Evolutionary conservation across 345 rosid species (phyloP), one percentile per base, ranked within the genome.

Genomic region (Combretum micranthum): DNA sequence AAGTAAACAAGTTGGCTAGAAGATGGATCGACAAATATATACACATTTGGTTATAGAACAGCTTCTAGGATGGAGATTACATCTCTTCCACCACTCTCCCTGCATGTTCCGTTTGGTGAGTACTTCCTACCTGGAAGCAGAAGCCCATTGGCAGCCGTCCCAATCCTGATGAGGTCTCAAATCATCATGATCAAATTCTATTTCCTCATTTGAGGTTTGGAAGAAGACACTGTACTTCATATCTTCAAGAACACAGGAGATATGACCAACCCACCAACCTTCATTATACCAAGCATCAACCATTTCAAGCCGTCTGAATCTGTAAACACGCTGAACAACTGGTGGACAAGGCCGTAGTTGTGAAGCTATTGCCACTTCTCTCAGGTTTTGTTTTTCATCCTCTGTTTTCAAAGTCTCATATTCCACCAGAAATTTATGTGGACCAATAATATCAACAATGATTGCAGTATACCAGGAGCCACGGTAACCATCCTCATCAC

Each of bases 231-330:
- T 59, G 50, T 80, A 75, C 54, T 57, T 72, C 21, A 53, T 51
- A 44, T 48, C 55, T 19, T 44, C 20, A 2, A 48, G 54, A 50
- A 67, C 58, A 55, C 32, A 53, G 39, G 26, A 65, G 0, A 83
- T 52, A 9, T 53, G 55, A 47, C 85, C 85, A 19, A 65, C 59
- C 82, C 79, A 77, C 82, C 82, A 77, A 25, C 83, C 85, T 18
- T 83, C 83, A 22, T 70, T 77, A 64, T 63, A 73, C 88, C 83
- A 83, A 64, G 71, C 83, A 62, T 83, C 81, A 32, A 79, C 74
- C 15, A 44, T 42, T 54, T 67, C 65, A 8, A 60, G 61, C 50
- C 48, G 47, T 39, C 25, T 25, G 54, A 20, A 71, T 15, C 67
- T 54, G 22, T 15, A 19, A 12, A 7, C 43, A 20, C 23, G 51